phyloP scores from a whole-genome alignment of 2,329 filamentous ascomycete genomes.

The Cladosporium phlei region DNA sequence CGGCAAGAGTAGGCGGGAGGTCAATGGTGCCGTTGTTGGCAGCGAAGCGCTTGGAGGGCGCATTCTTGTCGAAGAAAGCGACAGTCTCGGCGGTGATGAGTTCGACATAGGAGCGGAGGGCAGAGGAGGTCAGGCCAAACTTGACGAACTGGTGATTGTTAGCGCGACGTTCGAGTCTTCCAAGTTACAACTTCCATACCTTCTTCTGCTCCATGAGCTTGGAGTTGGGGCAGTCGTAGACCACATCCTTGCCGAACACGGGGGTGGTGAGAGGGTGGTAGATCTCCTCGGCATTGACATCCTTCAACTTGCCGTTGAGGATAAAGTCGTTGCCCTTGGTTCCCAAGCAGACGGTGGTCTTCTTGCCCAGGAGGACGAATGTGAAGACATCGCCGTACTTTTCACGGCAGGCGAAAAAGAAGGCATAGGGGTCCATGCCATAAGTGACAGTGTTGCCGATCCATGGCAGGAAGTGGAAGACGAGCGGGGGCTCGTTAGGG shows the following conservation, averaged over 20 bases:
- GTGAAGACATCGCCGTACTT: slow-evolving; percentile 93
- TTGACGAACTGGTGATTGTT: slow-evolving; percentile 65
- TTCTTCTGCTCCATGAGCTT: slow-evolving; percentile 97
- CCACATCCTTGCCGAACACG: slow-evolving; percentile 77
- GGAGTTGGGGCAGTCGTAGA: slow-evolving; percentile 85
- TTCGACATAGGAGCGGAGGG: slow-evolving; percentile 70
- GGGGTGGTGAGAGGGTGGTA: slow-evolving; percentile 70
- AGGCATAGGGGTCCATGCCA: slow-evolving; percentile 86
- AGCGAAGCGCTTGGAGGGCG: slow-evolving; percentile 39
- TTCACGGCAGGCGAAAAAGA: slow-evolving; percentile 68
- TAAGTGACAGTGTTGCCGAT: slow-evolving; percentile 90
- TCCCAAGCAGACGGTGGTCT: slow-evolving; percentile 80
- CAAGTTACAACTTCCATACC: slow-evolving; percentile 45
- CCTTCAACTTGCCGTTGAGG: slow-evolving; percentile 82
- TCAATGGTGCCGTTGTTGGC: slow-evolving; percentile 57
- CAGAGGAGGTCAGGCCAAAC: slow-evolving; percentile 68
- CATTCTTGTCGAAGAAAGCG: slow-evolving; percentile 64
- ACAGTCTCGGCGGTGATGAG: slow-evolving; percentile 72
- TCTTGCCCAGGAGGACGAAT: slow-evolving; percentile 81
- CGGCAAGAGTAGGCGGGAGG: slow-evolving; percentile 70
- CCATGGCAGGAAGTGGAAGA: slow-evolving; percentile 63
- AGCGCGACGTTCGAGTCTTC: background rate
- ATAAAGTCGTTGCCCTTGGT: slow-evolving; percentile 85
- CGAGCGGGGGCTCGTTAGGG: slow-evolving; percentile 60
- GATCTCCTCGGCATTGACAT: slow-evolving; percentile 86